Base-by-base conservation (phyloP, 129 eudicot genomes). In the Chrysanthemum makinoi region DNA sequence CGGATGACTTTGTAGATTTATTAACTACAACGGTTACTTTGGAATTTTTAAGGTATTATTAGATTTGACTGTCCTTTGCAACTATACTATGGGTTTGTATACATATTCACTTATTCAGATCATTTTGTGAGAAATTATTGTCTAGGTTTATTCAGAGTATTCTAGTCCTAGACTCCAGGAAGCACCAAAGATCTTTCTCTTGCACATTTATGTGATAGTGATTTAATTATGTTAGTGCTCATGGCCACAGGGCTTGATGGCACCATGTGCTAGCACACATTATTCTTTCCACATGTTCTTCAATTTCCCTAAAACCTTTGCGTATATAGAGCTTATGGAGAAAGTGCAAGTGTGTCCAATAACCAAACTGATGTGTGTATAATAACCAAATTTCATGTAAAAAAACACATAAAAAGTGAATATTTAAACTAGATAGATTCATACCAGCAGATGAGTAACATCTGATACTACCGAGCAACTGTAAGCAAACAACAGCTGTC, bases 371-470 rank as follows among this genome's bases (percentile, higher is more conserved):
- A 46, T 47, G 17, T 39, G 62, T 51, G 6, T 39, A 2, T 39
- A 1, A 69, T 60, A 47, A 26, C 39, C 57, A 16, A 43, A 71
- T n/a, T 78, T 77, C 33, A 48, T 59, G 48, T 17, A 74, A 14
- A 62, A 47, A 75, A 62, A 55, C 66, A 50, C 15, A 47, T 62
- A 74, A 46, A n/a, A 68, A 65, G 53, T 51, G 56, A 8, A 15
- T 62, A 44, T 17, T 11, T 22, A 18, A 12, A 28, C 17, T 59
- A 39, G 28, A 50, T 62, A 49, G 68, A 72, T 18, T 18, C 68
- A 39, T 66, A 91, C 97, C 97, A 73, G 89, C 77, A 56, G 97
- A 91, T 16, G 97, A 91, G 82, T 73, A 88, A 78, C 73, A 76
- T 66, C 97, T 81, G 46, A 86, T 49, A 56, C 94, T 81, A 62